Conservation (phyloP, 2,329 filamentous ascomycete species). For the Pezicula rhizophila region DNA sequence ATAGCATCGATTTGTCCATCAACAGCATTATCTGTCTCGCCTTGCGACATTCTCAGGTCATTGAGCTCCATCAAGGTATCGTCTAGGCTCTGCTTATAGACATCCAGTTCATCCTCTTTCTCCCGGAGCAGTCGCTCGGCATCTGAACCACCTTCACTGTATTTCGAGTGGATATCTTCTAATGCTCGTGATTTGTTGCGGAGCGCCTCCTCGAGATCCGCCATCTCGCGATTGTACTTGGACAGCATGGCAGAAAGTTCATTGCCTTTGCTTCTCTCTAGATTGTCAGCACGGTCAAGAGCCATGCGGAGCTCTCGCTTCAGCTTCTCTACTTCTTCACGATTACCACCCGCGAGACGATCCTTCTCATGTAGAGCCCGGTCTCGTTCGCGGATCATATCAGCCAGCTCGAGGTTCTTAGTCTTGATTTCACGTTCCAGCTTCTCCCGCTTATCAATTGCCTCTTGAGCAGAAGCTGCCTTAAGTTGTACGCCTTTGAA, state of each 20-base stretch:
- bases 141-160: constrained; percentile 76
- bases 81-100: constrained; percentile 97
- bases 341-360: constrained; percentile 75
- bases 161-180: constrained; percentile 74
- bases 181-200: constrained; percentile 81
- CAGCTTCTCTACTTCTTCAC: constrained; percentile 90
- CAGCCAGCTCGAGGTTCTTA: constrained; percentile 96
- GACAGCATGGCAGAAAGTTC: constrained; percentile 91
- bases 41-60: constrained; percentile 71
- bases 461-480: constrained; percentile 93
- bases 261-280: constrained; percentile 87
- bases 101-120: constrained; percentile 96
- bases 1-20: constrained; percentile 90
- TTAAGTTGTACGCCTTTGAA: constrained; percentile 96
- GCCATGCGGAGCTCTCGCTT: constrained; percentile 91
- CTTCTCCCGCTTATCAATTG: constrained; percentile 90
- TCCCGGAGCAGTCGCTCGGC: constrained; percentile 80
- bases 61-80: constrained; percentile 90
- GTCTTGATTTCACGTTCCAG: constrained; percentile 97
- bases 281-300: constrained; percentile 82
- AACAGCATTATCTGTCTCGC: constrained; percentile 70
- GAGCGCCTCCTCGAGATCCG: constrained; percentile 89
- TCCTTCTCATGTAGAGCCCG: constrained; percentile 91
- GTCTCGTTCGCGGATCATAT: constrained; percentile 97
- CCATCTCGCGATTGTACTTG: constrained; percentile 96